Base-by-base conservation (phyloP, 2,329 filamentous ascomycete genomes). In the Metarhizium guizhouense region DNA sequence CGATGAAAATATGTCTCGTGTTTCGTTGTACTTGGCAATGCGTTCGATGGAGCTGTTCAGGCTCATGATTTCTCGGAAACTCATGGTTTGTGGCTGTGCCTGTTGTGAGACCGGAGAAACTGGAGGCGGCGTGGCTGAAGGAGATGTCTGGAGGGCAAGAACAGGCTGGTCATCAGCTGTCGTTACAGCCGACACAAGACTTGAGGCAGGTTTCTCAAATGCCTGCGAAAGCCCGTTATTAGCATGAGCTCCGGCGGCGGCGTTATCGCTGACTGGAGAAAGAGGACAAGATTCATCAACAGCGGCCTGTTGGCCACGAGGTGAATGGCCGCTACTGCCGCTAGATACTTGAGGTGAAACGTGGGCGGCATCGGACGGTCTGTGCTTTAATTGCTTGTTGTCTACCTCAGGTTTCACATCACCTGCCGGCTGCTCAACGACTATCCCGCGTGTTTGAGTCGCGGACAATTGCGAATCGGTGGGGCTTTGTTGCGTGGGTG, bases 51-150 rank as follows among this genome's bases (percentile, higher is more conserved):
- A 70, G 2, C 81, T 82, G 16, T 81, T 77, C 52, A 94, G 77
- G 8, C 81, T 83, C 63, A 90, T 77, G 58, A 96, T 95, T 56
- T 95, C 87, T 52, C 85, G 82, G 70, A 95, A 92, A 1, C 80
- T 75, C 60, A 80, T 77, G 42, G 81, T 73, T 50, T 65, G 64
- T 11, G 65, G 50, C 29, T 55, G 58, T 29, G 56, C 48, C 30
- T 51, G 54, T 51, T 61, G 54, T 25, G 48, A 48, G 13, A 56
- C 29, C 11, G 52, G 36, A 13, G 59, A 48, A 58, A 56, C 18
- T 57, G 60, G 56, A n/a, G 59, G 53, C 6, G 58, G 53, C 32
- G 60, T 54, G 5, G 14, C 13, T 13, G 47, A 20, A 16, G 55
- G 25, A 7, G n/a, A 29, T 6, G 20, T 14, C 3, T 52, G 56